Evolutionary conservation across 208 protist genomes (phyloP), one percentile per base, ranked within the genome.

Genomic region (Trypanosoma rangeli): DNA sequence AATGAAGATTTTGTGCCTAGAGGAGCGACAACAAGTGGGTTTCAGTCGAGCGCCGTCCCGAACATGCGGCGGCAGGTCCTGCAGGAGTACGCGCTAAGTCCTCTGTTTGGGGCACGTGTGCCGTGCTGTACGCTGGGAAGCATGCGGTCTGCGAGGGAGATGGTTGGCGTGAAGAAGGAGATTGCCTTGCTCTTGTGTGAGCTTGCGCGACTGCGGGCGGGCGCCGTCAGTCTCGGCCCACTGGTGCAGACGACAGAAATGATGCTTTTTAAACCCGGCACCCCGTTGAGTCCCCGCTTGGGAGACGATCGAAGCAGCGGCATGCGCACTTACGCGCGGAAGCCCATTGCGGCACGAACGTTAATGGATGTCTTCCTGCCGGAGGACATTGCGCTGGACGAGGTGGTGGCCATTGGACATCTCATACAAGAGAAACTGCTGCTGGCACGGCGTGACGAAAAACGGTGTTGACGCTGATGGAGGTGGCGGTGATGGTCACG

Each of bases 1-100:
- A 80, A 70, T 55, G 87, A 92, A 20, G 82, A 95, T 74, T 86
- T 95, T 71, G 82, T 95, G 18, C 90, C 90, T 0, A 72, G 83
- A 56, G 85, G 82, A 20, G 83, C 69, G 22, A 68, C 53, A 3
- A 79, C 85, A n/a, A 89, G 80, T 4, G 37, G 64, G 7, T 93
- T 95, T 65, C 90, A 95, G 68, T 84, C 83, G 10, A 95, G 90
- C 70, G 58, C 68, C 18, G 81, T 89, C 0, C 86, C 87, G 13
- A 83, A 74, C 60, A 77, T 82, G 35, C 86, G 90, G 28, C 70
- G 82, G 61, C 78, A 76, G 26, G 67, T 95, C 8, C 60, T 93
- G 3, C 79, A 73, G 5, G 85, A 89, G 73, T 95, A 93, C 77
- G 90, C 90, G 29, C 57, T 95, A 0, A 79, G 83, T 28, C 90